These are phyloP conservation scores for Tuber umbilicatum DNA, from an alignment of 495 filamentous ascomycete genomes.

Conservation along the genomic window DNA sequence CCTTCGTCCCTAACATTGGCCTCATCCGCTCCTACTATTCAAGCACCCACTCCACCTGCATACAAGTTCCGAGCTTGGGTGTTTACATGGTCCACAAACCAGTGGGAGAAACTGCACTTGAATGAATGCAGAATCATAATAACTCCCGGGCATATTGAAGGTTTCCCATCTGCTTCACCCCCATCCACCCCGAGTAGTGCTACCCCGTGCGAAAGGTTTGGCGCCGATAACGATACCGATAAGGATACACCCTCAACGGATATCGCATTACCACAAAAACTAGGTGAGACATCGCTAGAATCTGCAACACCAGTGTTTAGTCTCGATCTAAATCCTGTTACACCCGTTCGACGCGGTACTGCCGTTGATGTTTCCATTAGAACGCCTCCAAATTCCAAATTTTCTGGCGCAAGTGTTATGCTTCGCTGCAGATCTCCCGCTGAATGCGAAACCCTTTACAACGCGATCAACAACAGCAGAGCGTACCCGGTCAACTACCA, in stretches of 20 bases:
- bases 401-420: slow-evolving; percentile 69
- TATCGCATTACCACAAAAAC: slow-evolving; percentile 6
- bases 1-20: slow-evolving; percentile 31
- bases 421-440: slow-evolving; percentile 72
- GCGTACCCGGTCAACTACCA: slow-evolving; percentile 37
- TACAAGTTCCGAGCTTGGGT: slow-evolving; percentile 67
- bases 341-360: slow-evolving; percentile 78
- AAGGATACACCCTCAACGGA: slow-evolving; percentile 9
- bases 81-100: slow-evolving; percentile 74
- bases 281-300: slow-evolving; percentile 19
- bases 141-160: slow-evolving; percentile 79
- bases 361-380: slow-evolving; percentile 90
- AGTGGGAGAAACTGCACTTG: slow-evolving; percentile 71
- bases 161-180: slow-evolving; percentile 25
- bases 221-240: slow-evolving; percentile 10
- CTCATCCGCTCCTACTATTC: slow-evolving; percentile 13
- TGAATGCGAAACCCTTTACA: slow-evolving; percentile 76
- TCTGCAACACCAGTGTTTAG: slow-evolving; percentile 47
- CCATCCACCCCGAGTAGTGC: slow-evolving; percentile 18
- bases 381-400: slow-evolving; percentile 66
- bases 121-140: slow-evolving; percentile 73
- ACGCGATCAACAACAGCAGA: slow-evolving; percentile 61
- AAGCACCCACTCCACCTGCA: slow-evolving; percentile 35
- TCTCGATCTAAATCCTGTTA: slow-evolving; percentile 78
- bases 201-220: background rate